Base-by-base conservation (phyloP, 257 asterid species). In the Scutellaria baicalensis region DNA sequence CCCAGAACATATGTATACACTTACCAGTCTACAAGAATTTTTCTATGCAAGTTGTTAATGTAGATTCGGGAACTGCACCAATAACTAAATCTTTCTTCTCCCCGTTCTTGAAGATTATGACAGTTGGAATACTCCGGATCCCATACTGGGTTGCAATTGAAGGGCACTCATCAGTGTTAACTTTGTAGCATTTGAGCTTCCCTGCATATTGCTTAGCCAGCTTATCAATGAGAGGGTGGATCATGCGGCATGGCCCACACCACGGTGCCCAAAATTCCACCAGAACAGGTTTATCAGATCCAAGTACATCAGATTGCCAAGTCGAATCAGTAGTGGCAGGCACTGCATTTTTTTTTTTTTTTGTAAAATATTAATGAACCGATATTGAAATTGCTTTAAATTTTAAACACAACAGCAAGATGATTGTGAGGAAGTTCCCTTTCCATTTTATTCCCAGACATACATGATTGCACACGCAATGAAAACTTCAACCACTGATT, bases 251-350 rank as follows among this genome's bases (percentile, higher is more conserved):
- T 0, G 98, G 98, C 18, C 98, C 98, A 48, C 97, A 93, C 98
- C 98, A 93, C 0, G 98, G 98, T 43, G 98, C 98, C 98, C 98
- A 93, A 66, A 90, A 93, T 76, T 93, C 98, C 38, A 93, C 95
- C 77, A 93, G 65, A 60, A 93, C 98, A 12, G 98, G 95, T 16
- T 33, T 4, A 17, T 81, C 75, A 16, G 78, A 75, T 49, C 78
- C 89, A 0, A 93, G 84, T 5, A 93, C 98, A 20, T 35, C 56
- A 5, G 83, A 27, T 76, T 90, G 73, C 98, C 98, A 93, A 58
- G 69, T 27, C 8, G 82, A 59, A 16, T 93, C 97, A 42, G 60
- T 62, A 64, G 88, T 79, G 43, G 81, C 76, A 35, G 88, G 75
- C 77, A 93, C 98, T 86, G 89, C 88, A 80, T 39, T 71, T 73